Percentiles rank a stretch among this genome's conserved stretches.
phyloP scores from a whole-genome alignment of 2,329 filamentous ascomycete species.

The Xylariales sp. region DNA sequence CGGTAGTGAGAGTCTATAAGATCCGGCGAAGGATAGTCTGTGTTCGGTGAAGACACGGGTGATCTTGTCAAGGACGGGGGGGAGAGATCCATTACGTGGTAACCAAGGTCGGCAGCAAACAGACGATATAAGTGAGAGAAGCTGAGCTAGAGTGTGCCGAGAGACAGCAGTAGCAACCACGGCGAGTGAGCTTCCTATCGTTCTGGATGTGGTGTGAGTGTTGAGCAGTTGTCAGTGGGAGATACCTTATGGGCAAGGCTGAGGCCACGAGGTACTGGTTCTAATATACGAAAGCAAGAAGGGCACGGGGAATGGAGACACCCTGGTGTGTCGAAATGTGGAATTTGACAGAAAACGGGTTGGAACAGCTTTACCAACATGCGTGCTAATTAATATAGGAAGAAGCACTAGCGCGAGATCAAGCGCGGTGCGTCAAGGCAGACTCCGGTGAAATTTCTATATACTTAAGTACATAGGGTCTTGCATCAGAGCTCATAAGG shows the following conservation, averaged over 20 bases:
- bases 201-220: too few species aligned
- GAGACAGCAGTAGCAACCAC: too few species aligned
- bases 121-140: slow-evolving; percentile 2
- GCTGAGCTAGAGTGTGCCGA: too few species aligned
- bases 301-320: too few species aligned
- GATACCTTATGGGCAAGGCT: neutral
- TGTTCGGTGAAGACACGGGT: slow-evolving; percentile 38
- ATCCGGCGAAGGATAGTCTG: slow-evolving; percentile 42
- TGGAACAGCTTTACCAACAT: too few species aligned
- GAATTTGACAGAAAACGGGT: too few species aligned
- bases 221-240: too few species aligned
- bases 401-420: too few species aligned
- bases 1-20: slow-evolving; percentile 39
- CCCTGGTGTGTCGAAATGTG: too few species aligned
- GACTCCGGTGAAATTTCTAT: neutral
- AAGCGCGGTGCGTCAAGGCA: slow-evolving; percentile 2
- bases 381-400: too few species aligned
- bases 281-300: neutral
- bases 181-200: too few species aligned
- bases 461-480: slow-evolving; percentile 3
- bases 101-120: neutral
- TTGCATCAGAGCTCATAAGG: too few species aligned
- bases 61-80: slow-evolving; percentile 43
- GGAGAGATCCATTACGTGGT: slow-evolving; percentile 42
- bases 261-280: neutral